Evolutionary conservation across 1,139 yeast species (phyloP).

Genomic region (Trichomonascaceae sp.): DNA sequence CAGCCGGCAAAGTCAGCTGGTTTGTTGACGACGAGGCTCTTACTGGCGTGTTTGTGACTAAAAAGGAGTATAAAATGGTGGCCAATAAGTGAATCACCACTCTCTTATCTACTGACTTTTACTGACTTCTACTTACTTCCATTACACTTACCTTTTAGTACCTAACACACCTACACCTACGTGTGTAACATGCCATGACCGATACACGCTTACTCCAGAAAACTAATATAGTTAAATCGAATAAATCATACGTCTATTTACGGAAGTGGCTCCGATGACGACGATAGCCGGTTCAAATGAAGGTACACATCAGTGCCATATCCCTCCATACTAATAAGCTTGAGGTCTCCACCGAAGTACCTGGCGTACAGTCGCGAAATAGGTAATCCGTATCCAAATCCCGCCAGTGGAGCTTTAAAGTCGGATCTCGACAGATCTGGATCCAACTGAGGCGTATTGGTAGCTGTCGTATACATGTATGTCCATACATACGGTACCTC

Average conservation of each 20-base stretch:
- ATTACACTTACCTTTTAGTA: too few species aligned
- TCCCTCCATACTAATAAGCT: constrained; percentile 83
- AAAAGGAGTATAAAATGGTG: constrained; percentile 51
- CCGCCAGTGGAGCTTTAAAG: constrained; percentile 87
- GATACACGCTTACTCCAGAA: too few species aligned
- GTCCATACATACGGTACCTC: constrained; percentile 86
- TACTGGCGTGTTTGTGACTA: constrained; percentile 64
- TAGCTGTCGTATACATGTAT: constrained; percentile 78
- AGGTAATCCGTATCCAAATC: constrained; percentile 86
- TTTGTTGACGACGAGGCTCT: constrained; percentile 95
- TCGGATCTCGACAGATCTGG: constrained; percentile 38
- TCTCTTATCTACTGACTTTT: too few species aligned
- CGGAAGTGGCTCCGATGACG: constrained; percentile 36
- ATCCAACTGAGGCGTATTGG: constrained; percentile 56
- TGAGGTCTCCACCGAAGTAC: constrained; percentile 84
- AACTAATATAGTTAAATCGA: too few species aligned
- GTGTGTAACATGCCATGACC: too few species aligned
- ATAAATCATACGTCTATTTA: constrained; percentile 11
- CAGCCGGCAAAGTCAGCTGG: constrained; percentile 96
- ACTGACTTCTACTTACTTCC: too few species aligned
- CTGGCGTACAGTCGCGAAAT: constrained; percentile 76
- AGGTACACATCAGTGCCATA: constrained; percentile 88
- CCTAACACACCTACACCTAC: too few species aligned
- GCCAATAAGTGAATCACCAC: not conserved
- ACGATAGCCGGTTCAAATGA: constrained; percentile 53